Percentiles rank a stretch among this genome's conserved stretches.
These are phyloP conservation scores for Suillus decipiens DNA, from an alignment of 768 basidiomycete genomes.

Conservation along the genomic window DNA sequence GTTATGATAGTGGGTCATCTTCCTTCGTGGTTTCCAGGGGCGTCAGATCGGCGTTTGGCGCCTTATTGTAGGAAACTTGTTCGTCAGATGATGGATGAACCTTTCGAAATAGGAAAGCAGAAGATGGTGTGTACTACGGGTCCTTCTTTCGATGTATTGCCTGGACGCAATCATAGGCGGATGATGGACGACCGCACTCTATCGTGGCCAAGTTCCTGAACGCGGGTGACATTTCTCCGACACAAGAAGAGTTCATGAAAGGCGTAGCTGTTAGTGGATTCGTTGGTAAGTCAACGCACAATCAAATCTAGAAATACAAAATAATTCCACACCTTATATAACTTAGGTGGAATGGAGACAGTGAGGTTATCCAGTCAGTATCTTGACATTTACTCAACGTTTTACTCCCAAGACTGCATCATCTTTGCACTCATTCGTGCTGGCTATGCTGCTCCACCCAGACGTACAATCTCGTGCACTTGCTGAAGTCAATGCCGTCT, in stretches of 20 bases:
- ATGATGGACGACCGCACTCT: not conserved
- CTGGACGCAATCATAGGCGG: not conserved
- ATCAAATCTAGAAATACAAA: not conserved
- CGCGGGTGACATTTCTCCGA: not conserved
- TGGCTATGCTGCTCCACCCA: constrained; percentile 30
- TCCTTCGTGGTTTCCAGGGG: constrained; percentile 17
- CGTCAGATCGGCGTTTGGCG: not conserved
- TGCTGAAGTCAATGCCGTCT: constrained; percentile 27
- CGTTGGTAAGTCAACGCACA: not conserved
- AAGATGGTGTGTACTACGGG: constrained; percentile 22
- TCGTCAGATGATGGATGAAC: constrained; percentile 16
- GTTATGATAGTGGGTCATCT: constrained; percentile 10
- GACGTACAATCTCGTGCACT: constrained; percentile 27
- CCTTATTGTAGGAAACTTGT: not conserved
- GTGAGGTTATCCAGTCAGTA: constrained; percentile 15
- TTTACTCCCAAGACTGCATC: constrained; percentile 17
- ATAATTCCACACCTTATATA: not conserved
- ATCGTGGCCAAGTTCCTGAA: not conserved
- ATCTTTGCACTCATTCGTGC: constrained; percentile 22
- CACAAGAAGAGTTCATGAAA: constrained; percentile 9
- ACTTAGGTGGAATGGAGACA: constrained; percentile 22
- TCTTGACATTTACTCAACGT: not conserved
- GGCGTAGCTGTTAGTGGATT: constrained; percentile 4
- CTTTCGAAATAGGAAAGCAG: constrained; percentile 26
- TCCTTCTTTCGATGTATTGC: no score